phyloP scores from a whole-genome alignment of 441 rosid species.

The Mallotus japonicus region DNA sequence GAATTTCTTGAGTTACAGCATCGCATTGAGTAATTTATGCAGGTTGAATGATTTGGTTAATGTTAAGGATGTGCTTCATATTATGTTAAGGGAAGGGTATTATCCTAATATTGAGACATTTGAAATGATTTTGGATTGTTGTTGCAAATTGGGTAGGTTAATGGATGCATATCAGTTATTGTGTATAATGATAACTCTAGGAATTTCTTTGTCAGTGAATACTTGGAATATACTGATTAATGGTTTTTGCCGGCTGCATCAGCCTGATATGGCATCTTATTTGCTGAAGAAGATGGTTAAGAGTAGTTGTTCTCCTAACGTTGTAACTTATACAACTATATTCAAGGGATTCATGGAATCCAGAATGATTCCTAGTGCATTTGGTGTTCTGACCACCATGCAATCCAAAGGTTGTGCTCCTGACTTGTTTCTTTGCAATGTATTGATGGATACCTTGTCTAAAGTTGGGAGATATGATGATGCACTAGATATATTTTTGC shows the following conservation, averaged over 20 bases:
- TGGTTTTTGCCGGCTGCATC: slow-evolving; percentile 41
- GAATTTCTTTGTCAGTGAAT: slow-evolving; percentile 46
- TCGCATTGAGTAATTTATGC: slow-evolving; percentile 55
- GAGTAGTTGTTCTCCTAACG: slow-evolving; percentile 52
- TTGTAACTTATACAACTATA: slow-evolving; percentile 62
- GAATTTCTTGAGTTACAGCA: slow-evolving; percentile 61
- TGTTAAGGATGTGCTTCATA: slow-evolving; percentile 39
- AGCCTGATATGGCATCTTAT: slow-evolving; percentile 45
- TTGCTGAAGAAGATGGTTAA: slow-evolving; percentile 53
- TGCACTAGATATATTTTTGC: slow-evolving; percentile 12
- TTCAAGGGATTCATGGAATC: slow-evolving; percentile 54
- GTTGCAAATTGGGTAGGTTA: slow-evolving; percentile 44
- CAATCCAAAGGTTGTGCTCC: slow-evolving; percentile 44
- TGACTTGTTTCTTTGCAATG: slow-evolving; percentile 64
- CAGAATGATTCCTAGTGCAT: slow-evolving; percentile 46
- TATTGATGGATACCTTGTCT: slow-evolving; percentile 50
- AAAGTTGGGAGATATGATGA: slow-evolving; percentile 29
- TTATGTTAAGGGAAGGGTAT: slow-evolving; percentile 54
- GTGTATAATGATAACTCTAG: slow-evolving; percentile 47
- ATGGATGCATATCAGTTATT: slow-evolving; percentile 49
- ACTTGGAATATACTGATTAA: slow-evolving; percentile 54
- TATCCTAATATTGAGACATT: slow-evolving; percentile 51
- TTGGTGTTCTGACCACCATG: slow-evolving; percentile 38
- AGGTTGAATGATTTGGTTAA: slow-evolving; percentile 39
- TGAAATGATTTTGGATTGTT: slow-evolving; percentile 51